These are phyloP conservation scores for Acanthochlamys bracteata DNA, from an alignment of 106 monocot genomes.

Conservation along the genomic window DNA sequence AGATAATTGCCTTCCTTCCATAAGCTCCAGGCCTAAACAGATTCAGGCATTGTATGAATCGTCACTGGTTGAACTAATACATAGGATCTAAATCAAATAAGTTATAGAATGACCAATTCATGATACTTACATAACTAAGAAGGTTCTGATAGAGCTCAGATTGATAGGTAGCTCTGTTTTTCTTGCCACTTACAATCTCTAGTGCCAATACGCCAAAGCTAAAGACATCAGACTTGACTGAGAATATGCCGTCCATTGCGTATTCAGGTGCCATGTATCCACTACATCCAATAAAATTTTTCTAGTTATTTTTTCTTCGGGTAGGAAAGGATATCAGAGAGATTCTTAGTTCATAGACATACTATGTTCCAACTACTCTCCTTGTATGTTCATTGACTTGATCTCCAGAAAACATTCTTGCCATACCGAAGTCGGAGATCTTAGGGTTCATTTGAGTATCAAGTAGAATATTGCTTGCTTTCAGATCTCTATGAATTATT, in stretches of 20 bases:
- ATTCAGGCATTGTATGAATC: not conserved
- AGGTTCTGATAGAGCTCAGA: slow-evolving; percentile 1
- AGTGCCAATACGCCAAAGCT: slow-evolving; percentile 17
- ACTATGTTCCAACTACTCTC: slow-evolving; percentile 18
- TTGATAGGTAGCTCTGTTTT: slow-evolving; percentile 6
- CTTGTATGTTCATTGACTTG: not conserved
- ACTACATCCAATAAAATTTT: not conserved
- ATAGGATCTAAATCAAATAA: too few relatives aligned
- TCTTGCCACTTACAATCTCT: slow-evolving; percentile 13
- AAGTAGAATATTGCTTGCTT: slow-evolving; percentile 15
- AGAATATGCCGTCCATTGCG: slow-evolving; percentile 17
- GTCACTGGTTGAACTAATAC: too few relatives aligned
- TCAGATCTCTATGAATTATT: slow-evolving; percentile 19
- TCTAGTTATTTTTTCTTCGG: too few relatives aligned
- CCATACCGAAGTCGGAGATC: slow-evolving; percentile 16
- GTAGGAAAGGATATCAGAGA: not conserved
- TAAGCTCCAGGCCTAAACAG: slow-evolving; percentile 7
- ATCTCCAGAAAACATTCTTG: slow-evolving; percentile 18
- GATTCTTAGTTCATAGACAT: not conserved
- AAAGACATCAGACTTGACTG: slow-evolving; percentile 21
- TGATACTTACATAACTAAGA: slow-evolving; percentile 11
- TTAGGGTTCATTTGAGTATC: slow-evolving; percentile 13
- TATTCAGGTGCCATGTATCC: slow-evolving; percentile 27
- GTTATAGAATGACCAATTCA: not conserved
- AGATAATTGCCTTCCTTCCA: slow-evolving; percentile 1